Conservation (phyloP, 169 alveolate species). For the Toxoplasma gondii region DNA sequence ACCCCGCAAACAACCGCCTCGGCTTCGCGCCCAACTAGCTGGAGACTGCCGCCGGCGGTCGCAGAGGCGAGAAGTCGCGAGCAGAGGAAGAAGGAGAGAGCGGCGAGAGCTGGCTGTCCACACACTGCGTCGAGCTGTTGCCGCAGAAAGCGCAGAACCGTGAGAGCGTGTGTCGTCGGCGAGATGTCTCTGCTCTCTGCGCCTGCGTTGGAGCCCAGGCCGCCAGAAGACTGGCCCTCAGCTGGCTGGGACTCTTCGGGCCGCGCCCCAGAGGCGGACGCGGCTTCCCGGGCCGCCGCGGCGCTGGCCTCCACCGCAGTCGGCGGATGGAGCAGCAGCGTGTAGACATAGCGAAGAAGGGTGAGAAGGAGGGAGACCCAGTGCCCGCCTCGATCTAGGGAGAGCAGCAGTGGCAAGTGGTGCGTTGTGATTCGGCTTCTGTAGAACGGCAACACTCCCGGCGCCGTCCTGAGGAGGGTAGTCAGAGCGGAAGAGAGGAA, state of each 20-base stretch:
- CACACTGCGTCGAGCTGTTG: conserved; percentile 36
- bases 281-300: conserved; percentile 29
- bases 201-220: background rate
- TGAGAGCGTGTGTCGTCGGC: conserved; percentile 13
- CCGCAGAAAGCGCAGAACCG: conserved; percentile 12
- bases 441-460: background rate
- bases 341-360: conserved; percentile 27
- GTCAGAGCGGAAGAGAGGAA: conserved; percentile 29
- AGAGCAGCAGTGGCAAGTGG: background rate
- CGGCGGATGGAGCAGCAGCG: conserved; percentile 21
- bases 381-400: background rate
- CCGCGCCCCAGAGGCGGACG: background rate
- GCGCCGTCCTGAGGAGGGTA: background rate
- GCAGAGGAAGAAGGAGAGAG: background rate
- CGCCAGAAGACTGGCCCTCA: background rate
- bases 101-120: conserved; percentile 14
- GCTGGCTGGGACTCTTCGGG: background rate
- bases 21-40: conserved; percentile 32
- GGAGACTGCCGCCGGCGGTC: conserved; percentile 35
- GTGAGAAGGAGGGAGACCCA: conserved; percentile 1
- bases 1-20: background rate
- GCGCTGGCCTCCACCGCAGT: conserved; percentile 6
- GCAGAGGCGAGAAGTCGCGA: background rate
- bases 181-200: conserved; percentile 19
- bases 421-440: background rate